Evolutionary conservation across 495 filamentous ascomycete species (phyloP).

Genomic region (Penicillium bovifimosum): DNA sequence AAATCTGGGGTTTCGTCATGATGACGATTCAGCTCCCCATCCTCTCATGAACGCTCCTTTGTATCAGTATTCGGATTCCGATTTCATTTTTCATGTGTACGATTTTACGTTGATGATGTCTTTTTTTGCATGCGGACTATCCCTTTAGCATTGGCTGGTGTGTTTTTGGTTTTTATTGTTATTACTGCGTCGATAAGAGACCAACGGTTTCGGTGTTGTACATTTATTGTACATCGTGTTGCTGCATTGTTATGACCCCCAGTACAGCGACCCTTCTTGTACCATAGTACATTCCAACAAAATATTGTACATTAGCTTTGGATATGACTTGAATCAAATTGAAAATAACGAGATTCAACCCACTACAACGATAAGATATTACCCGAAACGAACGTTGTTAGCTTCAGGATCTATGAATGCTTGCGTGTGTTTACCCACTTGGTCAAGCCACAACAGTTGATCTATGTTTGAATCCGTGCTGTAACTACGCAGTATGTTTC

Average conservation of each 20-base stretch:
- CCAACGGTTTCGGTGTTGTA: constrained; percentile 10
- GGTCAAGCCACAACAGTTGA: too few species aligned
- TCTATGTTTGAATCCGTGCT: too few species aligned
- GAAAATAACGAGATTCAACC: too few species aligned
- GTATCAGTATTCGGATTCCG: constrained; percentile 3
- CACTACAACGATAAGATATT: too few species aligned
- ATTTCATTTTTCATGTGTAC: constrained; percentile 13
- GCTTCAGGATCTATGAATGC: not conserved
- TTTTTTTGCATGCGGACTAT: constrained; percentile 16
- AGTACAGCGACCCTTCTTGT: constrained; percentile 7
- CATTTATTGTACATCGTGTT: constrained; percentile 13
- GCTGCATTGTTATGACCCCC: constrained; percentile 2
- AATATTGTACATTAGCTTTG: constrained; percentile 9
- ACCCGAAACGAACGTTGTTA: not conserved
- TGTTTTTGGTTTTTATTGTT: not conserved
- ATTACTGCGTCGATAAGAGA: too few species aligned
- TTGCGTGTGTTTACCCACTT: not conserved
- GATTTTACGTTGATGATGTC: constrained; percentile 24
- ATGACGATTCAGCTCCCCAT: constrained; percentile 21
- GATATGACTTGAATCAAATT: not conserved
- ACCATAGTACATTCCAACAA: constrained; percentile 4
- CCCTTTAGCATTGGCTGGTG: constrained; percentile 18
- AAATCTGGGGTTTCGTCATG: constrained; percentile 9
- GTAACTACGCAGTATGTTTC: too few species aligned
- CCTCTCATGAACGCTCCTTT: constrained; percentile 14